Conservation (phyloP, 2,329 filamentous ascomycete species). For the Trichocomaceae sp. region DNA sequence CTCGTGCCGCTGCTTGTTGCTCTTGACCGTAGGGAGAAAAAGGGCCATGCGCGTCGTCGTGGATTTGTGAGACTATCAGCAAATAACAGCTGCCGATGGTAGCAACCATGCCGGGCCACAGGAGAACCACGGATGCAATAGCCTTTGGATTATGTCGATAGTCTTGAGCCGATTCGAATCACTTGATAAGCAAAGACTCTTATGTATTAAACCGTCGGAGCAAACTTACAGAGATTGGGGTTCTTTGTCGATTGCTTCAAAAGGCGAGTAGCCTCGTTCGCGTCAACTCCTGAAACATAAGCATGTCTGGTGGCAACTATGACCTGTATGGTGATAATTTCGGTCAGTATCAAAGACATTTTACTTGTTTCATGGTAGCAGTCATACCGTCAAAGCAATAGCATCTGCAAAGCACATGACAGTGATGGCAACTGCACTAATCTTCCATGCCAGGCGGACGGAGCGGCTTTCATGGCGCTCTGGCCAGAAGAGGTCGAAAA, state of each 20-base stretch:
- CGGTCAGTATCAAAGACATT: not conserved
- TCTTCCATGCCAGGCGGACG: slow-evolving; percentile 51
- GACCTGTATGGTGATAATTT: slow-evolving; percentile 20
- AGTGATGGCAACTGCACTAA: slow-evolving; percentile 45
- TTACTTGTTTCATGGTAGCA: not conserved
- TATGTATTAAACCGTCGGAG: not conserved
- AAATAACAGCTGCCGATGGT: slow-evolving; percentile 39
- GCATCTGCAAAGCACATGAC: slow-evolving; percentile 44
- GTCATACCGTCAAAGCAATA: slow-evolving; percentile 42
- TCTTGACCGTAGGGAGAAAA: slow-evolving; percentile 3
- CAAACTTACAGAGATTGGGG: slow-evolving; percentile 25
- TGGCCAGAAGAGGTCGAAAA: slow-evolving; percentile 58
- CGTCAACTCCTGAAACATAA: slow-evolving; percentile 39
- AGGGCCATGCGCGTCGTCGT: slow-evolving; percentile 26
- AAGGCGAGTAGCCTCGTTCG: slow-evolving; percentile 23
- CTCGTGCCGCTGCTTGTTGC: not conserved
- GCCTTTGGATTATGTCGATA: slow-evolving; percentile 48
- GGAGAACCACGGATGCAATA: slow-evolving; percentile 46
- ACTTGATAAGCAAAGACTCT: not conserved
- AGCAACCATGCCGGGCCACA: slow-evolving; percentile 48
- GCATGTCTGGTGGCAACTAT: slow-evolving; percentile 45
- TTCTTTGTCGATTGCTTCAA: slow-evolving; percentile 26
- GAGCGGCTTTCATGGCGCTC: slow-evolving; percentile 45
- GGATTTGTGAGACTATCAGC: slow-evolving; percentile 29
- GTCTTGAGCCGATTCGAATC: slow-evolving; percentile 11